Evolutionary conservation across 2,329 filamentous ascomycete species (phyloP), one percentile per base, ranked within the genome.

Genomic region (Fusarium praegraminearum): DNA sequence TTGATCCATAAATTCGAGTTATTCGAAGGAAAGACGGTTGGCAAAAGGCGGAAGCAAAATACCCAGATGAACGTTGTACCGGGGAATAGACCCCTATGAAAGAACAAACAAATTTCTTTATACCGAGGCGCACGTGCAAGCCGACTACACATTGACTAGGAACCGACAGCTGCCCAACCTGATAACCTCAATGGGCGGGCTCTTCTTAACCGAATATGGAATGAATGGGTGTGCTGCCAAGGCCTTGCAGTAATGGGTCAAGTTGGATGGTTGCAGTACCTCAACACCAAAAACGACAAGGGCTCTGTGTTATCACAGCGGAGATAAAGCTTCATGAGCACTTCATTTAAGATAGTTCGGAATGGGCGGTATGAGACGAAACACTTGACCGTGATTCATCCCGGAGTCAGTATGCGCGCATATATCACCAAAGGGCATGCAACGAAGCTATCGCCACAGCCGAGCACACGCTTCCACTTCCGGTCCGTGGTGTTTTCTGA

Each of bases 371-470:
- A 67, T 33, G 57, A 46, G 47, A 22, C n/a, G 57, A 46, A 35
- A 18, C 7, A 20, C 3, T 28, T 52, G 43, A 45, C 10, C 7
- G 1, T 9, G 26, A 11, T 26, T n/a, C 12, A 15, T 12, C n/a
- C 11, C 15, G 13, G 8, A 36, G 20, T 18, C 16, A 7, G n/a
- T 22, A 38, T 4, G n/a, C 8, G 5, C 24, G n/a, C 7, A 20
- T 30, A 24, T 5, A 2, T 52, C 4, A 10, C 11, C 3, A 7
- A 43, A 22, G 47, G 15, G 18, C 30, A 15, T 16, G 28, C 9
- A 10, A 41, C 67, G 72, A 74, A 67, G 72, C 60, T 43, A 75
- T 75, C 67, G 47, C 60, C 49, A 67, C n/a, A 36, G 40, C 33
- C 11, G 24, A 40, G 46, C 28, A 30, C 35, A 63, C 57, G 35